Base-by-base conservation (phyloP, 768 basidiomycete species). In the Russula griseocarnosa region DNA sequence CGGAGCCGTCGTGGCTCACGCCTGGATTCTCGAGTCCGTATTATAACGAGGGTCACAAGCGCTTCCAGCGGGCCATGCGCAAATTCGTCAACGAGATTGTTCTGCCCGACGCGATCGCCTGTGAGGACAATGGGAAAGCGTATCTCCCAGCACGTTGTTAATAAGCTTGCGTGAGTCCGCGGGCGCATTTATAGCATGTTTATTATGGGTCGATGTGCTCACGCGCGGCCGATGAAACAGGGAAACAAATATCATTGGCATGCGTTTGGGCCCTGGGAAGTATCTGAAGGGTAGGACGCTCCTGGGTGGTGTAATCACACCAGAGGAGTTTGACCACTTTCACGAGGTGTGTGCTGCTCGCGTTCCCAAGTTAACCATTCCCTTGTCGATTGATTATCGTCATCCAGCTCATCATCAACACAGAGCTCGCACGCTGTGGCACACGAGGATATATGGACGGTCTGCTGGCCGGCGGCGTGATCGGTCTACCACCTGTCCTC, bases 291-390 rank as follows among this genome's bases (percentile, higher is more conserved):
- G 94, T 0, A 81, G 83, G 44, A 83, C 78, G 13, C 76, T 97
- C 1, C 85, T 94, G 75, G 88, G 84, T 30, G 93, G 92, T 13
- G 74, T 85, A 22, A 81, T 92, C 51, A 83, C 83, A 56, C 85
- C 89, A 5, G 90, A 92, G 71, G 87, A 94, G 68, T 98, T 90
- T 70, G 92, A 97, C 74, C 94, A 95, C 71, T 98, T 98, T 81
- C 88, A 97, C 71, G 95, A 92, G 79, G 88, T 87, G n/a, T 5
- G 42, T 4, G 40, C 20, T 2, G 52, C 36, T 36, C 28, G 28
- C 16, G 44, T 38, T 16, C 24, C 36, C n/a, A n/a, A n/a, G n/a
- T n/a, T 20, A 11, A 34, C 3, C 53, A 16, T 38, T 20, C 50
- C 16, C 55, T 20, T 30, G 11, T 64, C 47, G 46, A 55, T 63